A percentile compares a stretch with the other conserved stretches of the same genome.
phyloP scores from a whole-genome alignment of 129 eudicot species.

The sunflower (Helianthus annuus) region HanXRQr2.0-SUNRISE NC_035448.2:17125141-17125640 shows the following conservation, averaged over 20 bases:
- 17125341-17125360: conserved; percentile 13
- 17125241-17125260: neutral
- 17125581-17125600: conserved; percentile 72
- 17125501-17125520: conserved; percentile 49
- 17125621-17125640: neutral
- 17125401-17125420: conserved; percentile 35
- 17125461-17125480: conserved; percentile 31
- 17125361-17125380: neutral
- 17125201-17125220: neutral
- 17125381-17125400: neutral
- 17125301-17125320: too few relatives aligned
- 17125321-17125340: neutral
- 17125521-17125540: conserved; percentile 74
- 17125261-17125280: conserved; percentile 17
- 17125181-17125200: neutral
- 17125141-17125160: neutral
- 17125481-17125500: neutral
- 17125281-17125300: conserved; percentile 14
- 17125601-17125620: neutral
- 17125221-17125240: neutral
- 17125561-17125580: conserved; percentile 83
- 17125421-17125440: conserved; percentile 24
- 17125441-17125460: conserved; percentile 13
- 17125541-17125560: conserved; percentile 90
- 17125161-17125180: neutral